Evolutionary conservation across 2,329 filamentous ascomycete genomes (phyloP), one percentile per base, ranked within the genome.

Genomic region (Orbilia blumenaviensis): DNA sequence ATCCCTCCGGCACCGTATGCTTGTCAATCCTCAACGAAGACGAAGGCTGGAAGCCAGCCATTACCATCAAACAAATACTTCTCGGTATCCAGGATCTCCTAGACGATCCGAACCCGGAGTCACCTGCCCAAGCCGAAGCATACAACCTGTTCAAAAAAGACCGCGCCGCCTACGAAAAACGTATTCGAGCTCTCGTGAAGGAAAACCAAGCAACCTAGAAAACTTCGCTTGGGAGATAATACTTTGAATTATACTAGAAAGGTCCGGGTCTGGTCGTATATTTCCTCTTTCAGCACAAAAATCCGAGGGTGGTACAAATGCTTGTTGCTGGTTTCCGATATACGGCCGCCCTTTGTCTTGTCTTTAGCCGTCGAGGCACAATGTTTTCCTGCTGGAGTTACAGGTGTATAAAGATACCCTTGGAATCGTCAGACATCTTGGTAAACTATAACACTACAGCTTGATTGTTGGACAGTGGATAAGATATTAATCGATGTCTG

Each of bases 71-170:
- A 85, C 93, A 98, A 84, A 98, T 99, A 78, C 88, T 98, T 4
- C 87, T 98, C 0, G 95, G 95, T 56, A 96, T 99, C 71, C 95
- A 99, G 83, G 94, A 96, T 80, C 88, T 99, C 1, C 89, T 99
- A 42, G 91, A 99, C 83, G 94, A 97, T 81, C 95, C 96, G 14
- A 99, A 99, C 82, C 95, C 94, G 2, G 95, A 99, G 60, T 97
- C 93, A 0, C 95, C 95, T 0, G 95, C 95, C 0, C 95, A 99
- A 83, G 94, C 95, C 1, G 95, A 99, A 80, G 96, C 95, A 0
- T 99, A 98, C 85, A 97, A 97, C 81, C 86, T 99, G 9, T 98
- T 93, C 83, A 97, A 96, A 86, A 93, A 93, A 82, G 94, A 99
- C 81, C 87, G 89, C 46, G 84, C 84, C 16, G 93, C 94, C 69